Conservation (phyloP, 768 basidiomycete genomes). For the Dentipellis fragilis region DNA sequence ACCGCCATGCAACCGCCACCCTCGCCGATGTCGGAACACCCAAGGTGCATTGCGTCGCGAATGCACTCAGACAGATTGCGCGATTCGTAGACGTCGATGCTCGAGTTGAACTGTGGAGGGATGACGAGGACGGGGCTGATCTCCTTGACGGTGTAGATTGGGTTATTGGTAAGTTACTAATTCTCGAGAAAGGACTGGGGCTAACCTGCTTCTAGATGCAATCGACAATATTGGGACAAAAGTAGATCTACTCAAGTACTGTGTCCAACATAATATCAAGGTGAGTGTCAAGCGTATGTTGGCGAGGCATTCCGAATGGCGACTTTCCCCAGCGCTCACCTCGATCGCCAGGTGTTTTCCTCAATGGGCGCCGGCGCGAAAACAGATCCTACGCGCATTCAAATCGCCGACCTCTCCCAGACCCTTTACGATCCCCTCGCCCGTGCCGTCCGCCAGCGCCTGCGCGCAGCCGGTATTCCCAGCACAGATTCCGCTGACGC, state of each 20-base stretch:
- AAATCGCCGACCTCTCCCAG: constrained; percentile 88
- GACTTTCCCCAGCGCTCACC: background rate
- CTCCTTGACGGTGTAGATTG: constrained; percentile 83
- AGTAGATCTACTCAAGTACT: constrained; percentile 87
- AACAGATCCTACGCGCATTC: constrained; percentile 87
- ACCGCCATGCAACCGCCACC: constrained; percentile 86
- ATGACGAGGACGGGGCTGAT: constrained; percentile 55
- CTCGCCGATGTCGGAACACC: constrained; percentile 89
- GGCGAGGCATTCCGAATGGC: background rate
- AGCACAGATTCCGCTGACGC: constrained; percentile 23
- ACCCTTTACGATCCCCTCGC: constrained; percentile 95
- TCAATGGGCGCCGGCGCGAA: constrained; percentile 97
- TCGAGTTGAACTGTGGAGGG: constrained; percentile 77
- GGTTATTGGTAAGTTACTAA: constrained; percentile 66
- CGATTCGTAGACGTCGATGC: constrained; percentile 85
- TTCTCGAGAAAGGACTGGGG: background rate
- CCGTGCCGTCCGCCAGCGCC: constrained; percentile 73
- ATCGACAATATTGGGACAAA: constrained; percentile 98
- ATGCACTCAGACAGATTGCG: constrained; percentile 58
- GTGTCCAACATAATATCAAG: constrained; percentile 70
- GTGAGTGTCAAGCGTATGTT: constrained; percentile 29
- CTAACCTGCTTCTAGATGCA: constrained; percentile 45
- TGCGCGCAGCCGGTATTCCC: constrained; percentile 30
- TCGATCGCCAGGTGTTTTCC: constrained; percentile 65
- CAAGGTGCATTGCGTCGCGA: constrained; percentile 75